Conservation (phyloP, 1,284 basidiomycete species). For the Porodaedalea pini region DNA sequence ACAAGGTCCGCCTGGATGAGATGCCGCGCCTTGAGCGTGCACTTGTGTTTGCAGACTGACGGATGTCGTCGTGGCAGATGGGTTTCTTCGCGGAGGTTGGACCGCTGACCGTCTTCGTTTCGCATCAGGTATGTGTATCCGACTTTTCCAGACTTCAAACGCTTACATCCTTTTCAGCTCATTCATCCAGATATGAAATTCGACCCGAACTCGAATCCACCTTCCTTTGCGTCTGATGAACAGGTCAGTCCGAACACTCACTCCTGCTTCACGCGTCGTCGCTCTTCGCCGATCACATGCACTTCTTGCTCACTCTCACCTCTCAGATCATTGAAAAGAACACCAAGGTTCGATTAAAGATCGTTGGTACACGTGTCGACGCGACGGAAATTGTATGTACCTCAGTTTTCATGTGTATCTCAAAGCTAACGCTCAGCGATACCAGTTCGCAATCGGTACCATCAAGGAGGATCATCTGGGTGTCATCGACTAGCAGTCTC, state of each 20-base stretch:
- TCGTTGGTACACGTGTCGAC: conserved; percentile 95
- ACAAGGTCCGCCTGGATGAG: conserved; percentile 63
- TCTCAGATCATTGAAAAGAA: conserved; percentile 89
- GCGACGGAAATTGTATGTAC: conserved; percentile 90
- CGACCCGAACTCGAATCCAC: conserved; percentile 90
- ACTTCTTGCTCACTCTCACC: conserved; percentile 4
- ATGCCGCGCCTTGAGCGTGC: background rate
- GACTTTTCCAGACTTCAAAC: conserved; percentile 16
- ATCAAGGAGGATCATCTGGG: conserved; percentile 95
- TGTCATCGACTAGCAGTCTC: conserved; percentile 55
- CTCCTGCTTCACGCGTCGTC: background rate
- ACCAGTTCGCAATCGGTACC: conserved; percentile 86
- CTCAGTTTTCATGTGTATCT: background rate
- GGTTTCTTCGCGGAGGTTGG: conserved; percentile 97
- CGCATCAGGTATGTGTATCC: conserved; percentile 74
- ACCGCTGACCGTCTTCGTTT: conserved; percentile 88
- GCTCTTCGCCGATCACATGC: too few species aligned
- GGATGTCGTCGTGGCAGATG: conserved; percentile 58
- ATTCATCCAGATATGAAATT: conserved; percentile 92
- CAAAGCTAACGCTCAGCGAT: background rate
- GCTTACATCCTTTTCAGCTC: conserved; percentile 49
- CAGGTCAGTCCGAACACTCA: conserved; percentile 50
- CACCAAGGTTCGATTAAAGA: conserved; percentile 88
- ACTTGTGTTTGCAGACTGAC: background rate
- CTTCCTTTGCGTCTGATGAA: conserved; percentile 86